Conservation (phyloP, 208 protist genomes). For the Herpetomonas samuelpessoai region DNA sequence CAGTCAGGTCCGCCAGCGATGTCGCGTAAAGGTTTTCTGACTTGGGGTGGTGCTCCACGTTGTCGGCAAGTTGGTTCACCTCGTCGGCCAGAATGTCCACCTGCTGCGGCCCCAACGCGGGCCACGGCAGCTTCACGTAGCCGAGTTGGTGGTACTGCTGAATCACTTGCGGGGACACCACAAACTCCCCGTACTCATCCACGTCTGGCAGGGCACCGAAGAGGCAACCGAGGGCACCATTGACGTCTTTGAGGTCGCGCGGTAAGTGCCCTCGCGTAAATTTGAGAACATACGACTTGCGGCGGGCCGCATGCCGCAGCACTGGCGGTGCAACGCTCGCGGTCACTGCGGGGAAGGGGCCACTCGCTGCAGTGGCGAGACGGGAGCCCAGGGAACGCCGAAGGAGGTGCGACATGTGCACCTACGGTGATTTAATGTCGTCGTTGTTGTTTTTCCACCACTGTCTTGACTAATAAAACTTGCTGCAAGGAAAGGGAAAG, state of each 20-base stretch:
- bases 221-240: slow-evolving; percentile 77
- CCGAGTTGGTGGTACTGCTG: slow-evolving; percentile 75
- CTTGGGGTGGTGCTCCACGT: slow-evolving; percentile 83
- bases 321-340: too few relatives aligned
- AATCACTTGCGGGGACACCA: slow-evolving; percentile 55
- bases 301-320: too few relatives aligned
- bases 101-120: slow-evolving; percentile 62
- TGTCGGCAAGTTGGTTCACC: slow-evolving; percentile 78
- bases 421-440: too few relatives aligned
- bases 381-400: too few relatives aligned
- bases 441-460: too few relatives aligned
- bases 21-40: slow-evolving; percentile 79
- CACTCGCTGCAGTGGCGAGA: too few relatives aligned
- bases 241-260: slow-evolving; percentile 77
- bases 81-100: slow-evolving; percentile 79
- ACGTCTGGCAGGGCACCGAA: slow-evolving; percentile 82
- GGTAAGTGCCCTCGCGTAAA: slow-evolving; percentile 72
- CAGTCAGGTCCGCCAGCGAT: slow-evolving; percentile 67
- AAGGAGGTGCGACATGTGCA: too few relatives aligned
- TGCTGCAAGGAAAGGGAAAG: too few relatives aligned
- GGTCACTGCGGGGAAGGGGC: too few relatives aligned
- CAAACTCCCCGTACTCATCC: slow-evolving; percentile 84
- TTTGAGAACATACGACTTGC: slow-evolving; percentile 83
- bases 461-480: too few relatives aligned
- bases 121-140: slow-evolving; percentile 67